Evolutionary conservation across 179 eudicot species (phyloP), one percentile per base, ranked within the genome.

Genomic region (Silene noctiflora): DNA sequence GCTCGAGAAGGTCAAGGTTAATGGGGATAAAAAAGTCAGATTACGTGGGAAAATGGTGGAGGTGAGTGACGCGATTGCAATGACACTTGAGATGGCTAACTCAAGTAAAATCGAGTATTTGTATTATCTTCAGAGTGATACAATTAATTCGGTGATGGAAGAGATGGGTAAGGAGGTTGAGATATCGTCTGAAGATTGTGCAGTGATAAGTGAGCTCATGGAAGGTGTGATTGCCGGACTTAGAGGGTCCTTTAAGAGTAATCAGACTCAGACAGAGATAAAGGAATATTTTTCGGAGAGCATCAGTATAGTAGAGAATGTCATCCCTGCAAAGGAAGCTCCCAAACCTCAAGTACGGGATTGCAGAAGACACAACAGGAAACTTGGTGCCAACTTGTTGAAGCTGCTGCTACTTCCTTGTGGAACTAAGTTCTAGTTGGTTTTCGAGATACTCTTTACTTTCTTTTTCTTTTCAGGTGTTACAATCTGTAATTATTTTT

Each of bases 161-260:
- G 81, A 78, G 73, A 73, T 78, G 81, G 60, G 4, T 9, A 24
- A 56, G 67, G 73, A 72, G 77, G 73, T 78, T 2, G 55, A 66
- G 31, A 17, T 66, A 53, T 66, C 77, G 27, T 14, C 25, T 25
- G 61, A 65, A 16, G 77, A 66, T 58, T n/a, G 48, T 78, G 77
- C 21, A 39, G 24, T 78, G 39, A 67, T 78, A 16, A 39, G 22
- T 1, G 61, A 66, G 4, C 62, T 78, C 1, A 73, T 78, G 81
- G 77, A 67, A 11, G 73, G 60, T 21, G 17, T 66, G 46, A 67
- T 78, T 39, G 46, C 73, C 17, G 73, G 61, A 58, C 73, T 78
- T 19, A 55, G 22, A 12, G 21, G 20, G 21, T 69, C 20, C 62
- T 51, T 21, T 22, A 24, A 16, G 27, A 3, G 42, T 44, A 24